These are phyloP conservation scores for Acorus calamus DNA, from an alignment of 106 monocot genomes.

Conservation along the genomic window DNA sequence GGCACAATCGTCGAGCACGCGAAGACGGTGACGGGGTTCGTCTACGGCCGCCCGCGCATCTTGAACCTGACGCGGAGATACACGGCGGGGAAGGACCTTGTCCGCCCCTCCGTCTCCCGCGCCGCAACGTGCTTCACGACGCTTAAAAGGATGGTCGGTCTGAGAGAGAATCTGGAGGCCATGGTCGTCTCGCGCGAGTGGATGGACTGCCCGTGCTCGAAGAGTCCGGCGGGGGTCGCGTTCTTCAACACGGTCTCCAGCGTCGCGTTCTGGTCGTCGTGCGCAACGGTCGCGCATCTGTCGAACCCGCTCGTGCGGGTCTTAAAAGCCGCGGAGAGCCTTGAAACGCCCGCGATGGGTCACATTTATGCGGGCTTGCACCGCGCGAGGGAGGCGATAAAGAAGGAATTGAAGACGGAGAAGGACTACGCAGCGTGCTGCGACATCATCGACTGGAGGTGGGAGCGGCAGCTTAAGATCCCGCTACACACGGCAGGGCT, in stretches of 20 bases:
- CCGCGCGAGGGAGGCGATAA: constrained; percentile 56
- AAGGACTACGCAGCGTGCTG: constrained; percentile 62
- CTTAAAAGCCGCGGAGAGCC: constrained; percentile 52
- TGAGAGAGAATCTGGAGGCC: constrained; percentile 52
- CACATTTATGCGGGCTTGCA: constrained; percentile 54
- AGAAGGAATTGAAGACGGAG: constrained; percentile 57
- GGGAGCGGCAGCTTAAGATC: constrained; percentile 36
- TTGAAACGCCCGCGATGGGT: constrained; percentile 62
- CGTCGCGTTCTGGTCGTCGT: constrained; percentile 61
- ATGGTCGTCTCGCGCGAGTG: constrained; percentile 76
- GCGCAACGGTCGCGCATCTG: constrained; percentile 38
- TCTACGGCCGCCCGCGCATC: constrained; percentile 45
- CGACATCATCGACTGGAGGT: constrained; percentile 84
- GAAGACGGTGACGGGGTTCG: constrained; percentile 57
- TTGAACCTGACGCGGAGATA: constrained; percentile 65
- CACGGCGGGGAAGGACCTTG: constrained; percentile 69
- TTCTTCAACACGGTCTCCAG: constrained; percentile 30
- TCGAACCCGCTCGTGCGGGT: constrained; percentile 56
- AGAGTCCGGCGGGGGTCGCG: constrained; percentile 37
- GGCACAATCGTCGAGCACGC: constrained; percentile 51
- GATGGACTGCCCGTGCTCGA: constrained; percentile 48
- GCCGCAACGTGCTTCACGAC: constrained; percentile 56
- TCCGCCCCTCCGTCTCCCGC: constrained; percentile 28
- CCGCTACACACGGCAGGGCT: constrained; percentile 86
- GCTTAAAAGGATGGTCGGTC: constrained; percentile 38